Base-by-base conservation (phyloP, 2,329 filamentous ascomycete genomes). In the Paracamarosporium sp. region DNA sequence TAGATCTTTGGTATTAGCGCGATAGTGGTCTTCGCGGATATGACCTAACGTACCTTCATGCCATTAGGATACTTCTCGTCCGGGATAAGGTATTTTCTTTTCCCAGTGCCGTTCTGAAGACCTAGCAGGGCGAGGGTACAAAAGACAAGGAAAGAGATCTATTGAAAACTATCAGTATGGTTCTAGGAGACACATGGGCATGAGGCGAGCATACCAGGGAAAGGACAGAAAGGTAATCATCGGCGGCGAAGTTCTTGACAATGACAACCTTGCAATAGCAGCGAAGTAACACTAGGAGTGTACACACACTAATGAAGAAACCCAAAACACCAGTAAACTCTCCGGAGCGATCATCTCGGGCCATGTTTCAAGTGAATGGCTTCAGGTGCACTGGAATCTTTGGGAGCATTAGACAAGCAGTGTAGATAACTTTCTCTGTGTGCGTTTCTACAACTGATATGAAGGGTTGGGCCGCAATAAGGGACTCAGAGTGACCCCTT, bases 171-270 rank as follows among this genome's bases (percentile, higher is more conserved):
- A 28, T 53, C 15, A 53, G 40, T n/a, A 31, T 17, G 22, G 13
- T 22, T 38, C 22, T 5, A 4, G n/a, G 25, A 2, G 25, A 12
- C 17, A 1, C 9, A 35, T 2, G 22, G 9, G 13, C 24, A 44
- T 3, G 11, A 27, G 41, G 41, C 8, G 3, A 53, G 20, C 50
- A 53, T 44, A 55, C 56, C n/a, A 64, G 57, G 5, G 62, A 60
- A 50, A 64, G 51, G 8, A 64, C 53, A 44, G 62, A 62, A 20
- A 62, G 59, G 50, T 60, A 62, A 53, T 64, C 60, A 56, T 64
- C 62, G 38, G 57, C 60, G 12, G 57, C 43, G 47, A 64, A 60
- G 30, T 56, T 59, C 55, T 64, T 64, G 35, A 64, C 62, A 30
- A 64, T 40, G 20, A 64, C 45, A 13, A 64, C 11, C 44, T 64